Percentiles rank a stretch among this genome's conserved stretches.
Evolutionary conservation across 1,284 basidiomycete genomes (phyloP).

Genomic region (Xerocomus cyaneibrunnescens): DNA sequence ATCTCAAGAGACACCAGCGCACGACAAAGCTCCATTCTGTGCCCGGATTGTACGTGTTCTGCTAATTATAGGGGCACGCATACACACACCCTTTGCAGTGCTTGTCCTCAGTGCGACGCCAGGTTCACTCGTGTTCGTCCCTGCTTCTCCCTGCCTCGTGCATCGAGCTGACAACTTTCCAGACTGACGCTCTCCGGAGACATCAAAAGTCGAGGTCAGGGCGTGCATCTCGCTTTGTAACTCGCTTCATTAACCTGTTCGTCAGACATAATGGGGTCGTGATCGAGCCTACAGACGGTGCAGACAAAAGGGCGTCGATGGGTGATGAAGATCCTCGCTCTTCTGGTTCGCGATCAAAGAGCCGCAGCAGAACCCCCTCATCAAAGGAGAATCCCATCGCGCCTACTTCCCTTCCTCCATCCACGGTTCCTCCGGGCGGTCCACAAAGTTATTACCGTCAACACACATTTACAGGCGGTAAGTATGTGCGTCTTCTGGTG

Average conservation of each 20-base stretch:
- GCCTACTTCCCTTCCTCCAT: constrained; percentile 32
- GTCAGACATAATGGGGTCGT: constrained; percentile 66
- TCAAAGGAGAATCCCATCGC: constrained; percentile 39
- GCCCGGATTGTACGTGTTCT: constrained; percentile 61
- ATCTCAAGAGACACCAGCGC: constrained; percentile 73
- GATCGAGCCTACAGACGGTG: constrained; percentile 48
- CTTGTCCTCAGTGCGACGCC: constrained; percentile 74
- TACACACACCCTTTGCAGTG: constrained; percentile 40
- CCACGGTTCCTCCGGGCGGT: constrained; percentile 35
- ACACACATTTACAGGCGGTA: constrained; percentile 48
- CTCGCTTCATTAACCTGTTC: constrained; percentile 5
- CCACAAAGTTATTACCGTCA: constrained; percentile 62
- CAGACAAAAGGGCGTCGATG: constrained; percentile 34
- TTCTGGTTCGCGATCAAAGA: constrained; percentile 47
- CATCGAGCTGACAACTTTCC: constrained; percentile 11
- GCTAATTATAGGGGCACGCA: constrained; percentile 15
- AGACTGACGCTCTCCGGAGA: constrained; percentile 61
- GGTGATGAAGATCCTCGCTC: constrained; percentile 40
- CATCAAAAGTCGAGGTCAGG: constrained; percentile 67
- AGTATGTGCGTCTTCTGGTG: constrained; percentile 5
- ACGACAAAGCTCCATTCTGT: constrained; percentile 71
- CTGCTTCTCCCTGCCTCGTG: constrained; percentile 8
- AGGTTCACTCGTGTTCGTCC: constrained; percentile 68
- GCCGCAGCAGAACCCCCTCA: constrained; percentile 50
- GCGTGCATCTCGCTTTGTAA: constrained; percentile 3